Evolutionary conservation across 1,284 basidiomycete genomes (phyloP).

Genomic region (Boletellus deceptivus): DNA sequence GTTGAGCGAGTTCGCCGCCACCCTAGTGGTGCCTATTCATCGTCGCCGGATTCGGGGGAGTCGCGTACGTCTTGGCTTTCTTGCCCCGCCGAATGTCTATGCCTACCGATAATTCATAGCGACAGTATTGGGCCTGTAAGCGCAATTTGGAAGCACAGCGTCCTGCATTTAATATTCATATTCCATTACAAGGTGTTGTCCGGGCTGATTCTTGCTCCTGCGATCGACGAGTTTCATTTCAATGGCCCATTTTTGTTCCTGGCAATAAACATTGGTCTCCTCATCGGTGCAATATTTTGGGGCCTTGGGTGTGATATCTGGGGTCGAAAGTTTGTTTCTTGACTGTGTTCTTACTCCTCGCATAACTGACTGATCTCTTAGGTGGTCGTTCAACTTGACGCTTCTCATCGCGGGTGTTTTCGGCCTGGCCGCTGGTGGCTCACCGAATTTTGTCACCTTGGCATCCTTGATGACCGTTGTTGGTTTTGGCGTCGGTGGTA

Average conservation of each 20-base stretch:
- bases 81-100: neutral
- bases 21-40: constrained; percentile 54
- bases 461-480: constrained; percentile 52
- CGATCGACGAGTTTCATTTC: constrained; percentile 56
- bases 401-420: constrained; percentile 70
- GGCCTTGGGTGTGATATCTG: constrained; percentile 63
- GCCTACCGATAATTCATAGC: constrained; percentile 17
- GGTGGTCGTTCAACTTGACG: constrained; percentile 73
- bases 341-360: neutral
- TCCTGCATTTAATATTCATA: neutral
- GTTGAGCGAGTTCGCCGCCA: neutral
- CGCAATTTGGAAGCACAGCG: constrained; percentile 1
- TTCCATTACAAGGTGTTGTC: constrained; percentile 41
- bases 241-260: constrained; percentile 55
- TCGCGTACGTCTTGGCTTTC: constrained; percentile 47
- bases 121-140: constrained; percentile 49
- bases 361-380: constrained; percentile 21
- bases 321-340: constrained; percentile 47
- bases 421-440: constrained; percentile 56
- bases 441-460: constrained; percentile 49
- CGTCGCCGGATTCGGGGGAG: constrained; percentile 68
- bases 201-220: constrained; percentile 55
- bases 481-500: constrained; percentile 48
- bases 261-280: constrained; percentile 57
- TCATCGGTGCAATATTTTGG: constrained; percentile 66